Conservation (phyloP, 2,329 filamentous ascomycete species). For the Aspergillus pseudoglaucus region DNA sequence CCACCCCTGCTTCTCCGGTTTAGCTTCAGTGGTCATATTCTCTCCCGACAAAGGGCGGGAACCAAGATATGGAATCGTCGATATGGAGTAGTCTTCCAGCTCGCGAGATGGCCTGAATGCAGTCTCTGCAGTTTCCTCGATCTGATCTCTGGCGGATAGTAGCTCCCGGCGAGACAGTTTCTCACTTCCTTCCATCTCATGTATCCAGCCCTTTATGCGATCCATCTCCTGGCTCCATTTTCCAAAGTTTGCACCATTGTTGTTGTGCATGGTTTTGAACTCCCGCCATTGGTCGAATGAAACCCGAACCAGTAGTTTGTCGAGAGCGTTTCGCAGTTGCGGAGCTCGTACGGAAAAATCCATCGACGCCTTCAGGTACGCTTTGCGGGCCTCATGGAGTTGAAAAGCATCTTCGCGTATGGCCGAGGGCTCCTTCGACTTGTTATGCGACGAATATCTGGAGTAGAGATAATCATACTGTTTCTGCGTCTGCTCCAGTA, state of each 20-base stretch:
- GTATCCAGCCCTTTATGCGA: slow-evolving; percentile 83
- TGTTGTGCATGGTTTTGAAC: slow-evolving; percentile 65
- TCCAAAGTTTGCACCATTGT: slow-evolving; percentile 54
- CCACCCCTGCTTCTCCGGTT: slow-evolving; percentile 87
- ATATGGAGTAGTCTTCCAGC: slow-evolving; percentile 84
- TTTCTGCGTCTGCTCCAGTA: slow-evolving; percentile 73
- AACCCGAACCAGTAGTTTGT: slow-evolving; percentile 77
- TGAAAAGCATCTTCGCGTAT: slow-evolving; percentile 93
- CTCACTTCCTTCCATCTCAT: slow-evolving; percentile 90
- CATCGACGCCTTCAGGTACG: slow-evolving; percentile 85
- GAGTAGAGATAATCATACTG: slow-evolving; percentile 74
- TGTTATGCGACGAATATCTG: slow-evolving; percentile 76
- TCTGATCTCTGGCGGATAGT: slow-evolving; percentile 67
- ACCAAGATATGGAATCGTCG: slow-evolving; percentile 81
- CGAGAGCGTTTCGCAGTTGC: slow-evolving; percentile 74
- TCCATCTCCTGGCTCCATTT: slow-evolving; percentile 78
- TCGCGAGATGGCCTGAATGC: slow-evolving; percentile 77
- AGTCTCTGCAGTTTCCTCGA: slow-evolving; percentile 69
- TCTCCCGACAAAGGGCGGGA: slow-evolving; percentile 59
- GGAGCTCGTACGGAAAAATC: slow-evolving; percentile 87
- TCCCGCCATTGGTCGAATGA: slow-evolving; percentile 86
- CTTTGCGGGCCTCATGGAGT: slow-evolving; percentile 83
- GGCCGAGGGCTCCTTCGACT: slow-evolving; percentile 87
- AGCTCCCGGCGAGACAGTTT: slow-evolving; percentile 75
- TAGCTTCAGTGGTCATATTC: slow-evolving; percentile 46